A percentile compares a stretch with the other conserved stretches of the same genome.
phyloP scores from a whole-genome alignment of 257 asterid species.

The Salvia splendens region DNA sequence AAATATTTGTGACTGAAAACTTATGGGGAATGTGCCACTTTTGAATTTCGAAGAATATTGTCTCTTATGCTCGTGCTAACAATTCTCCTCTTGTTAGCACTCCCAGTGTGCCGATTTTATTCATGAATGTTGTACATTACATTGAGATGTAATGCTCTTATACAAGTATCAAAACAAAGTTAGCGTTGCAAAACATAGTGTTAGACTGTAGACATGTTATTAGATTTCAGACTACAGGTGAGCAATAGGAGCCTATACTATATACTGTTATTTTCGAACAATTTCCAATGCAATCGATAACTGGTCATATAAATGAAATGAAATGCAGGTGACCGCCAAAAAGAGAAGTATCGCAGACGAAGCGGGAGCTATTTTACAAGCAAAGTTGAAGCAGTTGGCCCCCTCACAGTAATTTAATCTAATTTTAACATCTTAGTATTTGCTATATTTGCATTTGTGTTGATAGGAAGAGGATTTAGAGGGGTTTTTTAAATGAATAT shows the following conservation, averaged over 20 bases:
- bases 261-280: background rate
- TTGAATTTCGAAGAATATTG: background rate
- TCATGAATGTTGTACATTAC: background rate
- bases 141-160: background rate
- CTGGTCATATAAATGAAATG: conserved; percentile 9
- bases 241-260: no score
- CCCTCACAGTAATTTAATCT: conserved; percentile 41
- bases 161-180: background rate
- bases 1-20: background rate
- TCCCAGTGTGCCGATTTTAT: background rate
- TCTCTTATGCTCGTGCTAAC: background rate
- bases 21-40: background rate
- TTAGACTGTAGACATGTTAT: background rate
- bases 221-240: background rate
- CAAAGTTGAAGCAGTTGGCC: conserved; percentile 62
- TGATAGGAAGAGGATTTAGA: background rate
- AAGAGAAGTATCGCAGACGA: conserved; percentile 85
- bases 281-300: background rate
- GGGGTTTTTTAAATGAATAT: background rate
- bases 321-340: conserved; percentile 72
- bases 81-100: background rate
- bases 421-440: conserved; percentile 5
- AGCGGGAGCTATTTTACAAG: conserved; percentile 73
- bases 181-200: background rate
- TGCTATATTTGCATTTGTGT: background rate